Conservation (phyloP, 1,284 basidiomycete species). For the Sporisorium exsertum region DNA sequence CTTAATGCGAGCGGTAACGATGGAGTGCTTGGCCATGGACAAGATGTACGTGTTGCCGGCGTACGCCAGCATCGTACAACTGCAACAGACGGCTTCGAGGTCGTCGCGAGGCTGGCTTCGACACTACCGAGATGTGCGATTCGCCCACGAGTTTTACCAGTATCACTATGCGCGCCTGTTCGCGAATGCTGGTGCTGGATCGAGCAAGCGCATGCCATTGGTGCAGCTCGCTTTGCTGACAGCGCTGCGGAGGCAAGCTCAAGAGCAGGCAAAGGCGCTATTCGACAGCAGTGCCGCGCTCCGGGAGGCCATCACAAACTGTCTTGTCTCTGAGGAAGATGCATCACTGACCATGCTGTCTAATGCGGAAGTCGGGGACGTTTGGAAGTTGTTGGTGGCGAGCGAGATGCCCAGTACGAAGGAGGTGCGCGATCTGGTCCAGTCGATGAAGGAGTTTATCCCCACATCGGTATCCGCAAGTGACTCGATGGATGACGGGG, state of each 20-base stretch:
- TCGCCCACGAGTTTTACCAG: constrained; percentile 37
- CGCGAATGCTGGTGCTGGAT: not conserved
- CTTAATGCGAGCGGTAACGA: constrained; percentile 79
- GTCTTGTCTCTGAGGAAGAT: constrained; percentile 3
- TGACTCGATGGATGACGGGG: not conserved
- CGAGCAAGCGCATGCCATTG: constrained; percentile 13
- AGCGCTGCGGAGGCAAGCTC: constrained; percentile 17
- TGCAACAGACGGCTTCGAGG: not conserved
- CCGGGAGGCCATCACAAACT: constrained; percentile 2
- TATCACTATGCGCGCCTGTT: constrained; percentile 17
- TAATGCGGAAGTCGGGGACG: not conserved
- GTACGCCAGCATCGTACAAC: constrained; percentile 21
- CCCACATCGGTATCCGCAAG: not conserved
- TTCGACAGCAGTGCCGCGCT: constrained; percentile 13
- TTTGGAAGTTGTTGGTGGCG: constrained; percentile 15
- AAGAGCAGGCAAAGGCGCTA: constrained; percentile 7
- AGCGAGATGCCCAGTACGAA: constrained; percentile 22
- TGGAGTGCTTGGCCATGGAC: constrained; percentile 89
- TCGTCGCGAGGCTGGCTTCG: constrained; percentile 2
- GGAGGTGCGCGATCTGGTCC: constrained; percentile 23
- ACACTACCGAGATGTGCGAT: constrained; percentile 25
- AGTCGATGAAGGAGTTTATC: constrained; percentile 17
- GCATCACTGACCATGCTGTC: not conserved
- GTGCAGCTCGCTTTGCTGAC: constrained; percentile 28
- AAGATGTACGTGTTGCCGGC: constrained; percentile 71